A percentile compares a stretch with the other conserved stretches of the same genome.
phyloP scores from a whole-genome alignment of 371 early-diverging fungal species.

The Aphelidium insulamus region DNA sequence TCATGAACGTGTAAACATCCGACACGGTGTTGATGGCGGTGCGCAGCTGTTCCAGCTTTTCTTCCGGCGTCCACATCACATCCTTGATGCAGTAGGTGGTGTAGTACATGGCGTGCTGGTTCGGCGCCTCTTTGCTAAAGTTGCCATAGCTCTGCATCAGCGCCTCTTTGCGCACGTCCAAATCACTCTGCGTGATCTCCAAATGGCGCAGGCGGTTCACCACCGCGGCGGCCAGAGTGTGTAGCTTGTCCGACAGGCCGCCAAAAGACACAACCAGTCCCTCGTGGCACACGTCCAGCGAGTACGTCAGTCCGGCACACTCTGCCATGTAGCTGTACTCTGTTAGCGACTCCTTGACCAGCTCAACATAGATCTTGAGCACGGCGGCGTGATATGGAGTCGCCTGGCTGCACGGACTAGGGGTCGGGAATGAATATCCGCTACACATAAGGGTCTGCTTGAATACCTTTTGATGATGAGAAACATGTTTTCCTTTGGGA shows the following conservation, averaged over 20 bases:
- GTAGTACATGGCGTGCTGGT: constrained; percentile 54
- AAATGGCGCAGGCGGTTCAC: constrained; percentile 37
- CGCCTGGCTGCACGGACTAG: too few species aligned
- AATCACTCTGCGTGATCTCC: constrained; percentile 35
- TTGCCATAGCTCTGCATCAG: constrained; percentile 29
- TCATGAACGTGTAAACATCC: not conserved
- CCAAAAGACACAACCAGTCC: constrained; percentile 40
- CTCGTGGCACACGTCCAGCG: constrained; percentile 35
- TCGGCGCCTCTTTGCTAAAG: constrained; percentile 41
- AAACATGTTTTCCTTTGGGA: too few species aligned
- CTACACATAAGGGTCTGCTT: too few species aligned
- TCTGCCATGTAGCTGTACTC: constrained; percentile 73
- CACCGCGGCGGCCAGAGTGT: constrained; percentile 39
- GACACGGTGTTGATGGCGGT: not conserved
- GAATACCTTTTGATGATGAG: too few species aligned
- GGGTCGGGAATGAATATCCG: too few species aligned
- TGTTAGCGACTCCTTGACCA: constrained; percentile 54
- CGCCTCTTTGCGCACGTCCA: constrained; percentile 45
- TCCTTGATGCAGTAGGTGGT: constrained; percentile 48
- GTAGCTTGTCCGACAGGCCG: constrained; percentile 70
- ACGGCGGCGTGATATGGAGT: constrained; percentile 20
- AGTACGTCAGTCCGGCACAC: constrained; percentile 55
- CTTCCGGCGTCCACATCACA: constrained; percentile 53
- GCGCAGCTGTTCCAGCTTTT: constrained; percentile 33
- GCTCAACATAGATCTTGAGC: constrained; percentile 38